Base-by-base conservation (phyloP, 352 stramenopile species). In the Globisporangium megalacanthum region DNA sequence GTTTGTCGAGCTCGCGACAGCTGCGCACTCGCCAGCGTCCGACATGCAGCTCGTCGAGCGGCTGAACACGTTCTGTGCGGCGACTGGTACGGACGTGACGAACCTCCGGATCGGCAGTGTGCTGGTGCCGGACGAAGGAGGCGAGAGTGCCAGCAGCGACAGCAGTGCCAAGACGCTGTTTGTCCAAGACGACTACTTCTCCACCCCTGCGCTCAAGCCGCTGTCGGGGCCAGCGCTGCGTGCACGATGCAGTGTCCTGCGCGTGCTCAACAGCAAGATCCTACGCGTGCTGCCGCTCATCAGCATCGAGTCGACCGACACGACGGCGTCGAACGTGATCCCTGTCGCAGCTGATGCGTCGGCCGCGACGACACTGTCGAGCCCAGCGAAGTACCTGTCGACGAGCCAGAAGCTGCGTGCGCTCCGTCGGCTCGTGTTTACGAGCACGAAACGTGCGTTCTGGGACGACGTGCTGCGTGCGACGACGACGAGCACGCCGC, bases 401-500 rank as follows among this genome's bases (percentile, higher is more conserved):
- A 90, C 70, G 33, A 94, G 84, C 48, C 47, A 87, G 22, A 92
- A 92, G 58, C 62, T 96, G 17, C 73, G 82, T 6, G 75, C 69
- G 22, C 56, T 94, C 19, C 77, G 88, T n/a, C 78, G 82, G 7
- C 62, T 96, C 20, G 62, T 95, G 22, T 97, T 97, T 54, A 97
- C 86, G 1, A 95, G 80, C 55, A 97, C 92, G 5, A 99, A 99
- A 60, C 76, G 77, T 25, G 75, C 77, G n/a, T 97, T 98, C 58
- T 97, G 97, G 75, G 84, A 98, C 51, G 84, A 83, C 42, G 84
- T 99, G 6, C 72, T 99, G 37, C 82, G 93, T 44, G 80, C 88
- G 39, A 99, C 97, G 15, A 98, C 96, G 29, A 98, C 95, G 4
- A 97, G 91, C 48, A 99, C 97, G 13, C 88, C 96, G 20, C 76